phyloP scores from a whole-genome alignment of 768 basidiomycete species.

The Mycena epipterygia region DNA sequence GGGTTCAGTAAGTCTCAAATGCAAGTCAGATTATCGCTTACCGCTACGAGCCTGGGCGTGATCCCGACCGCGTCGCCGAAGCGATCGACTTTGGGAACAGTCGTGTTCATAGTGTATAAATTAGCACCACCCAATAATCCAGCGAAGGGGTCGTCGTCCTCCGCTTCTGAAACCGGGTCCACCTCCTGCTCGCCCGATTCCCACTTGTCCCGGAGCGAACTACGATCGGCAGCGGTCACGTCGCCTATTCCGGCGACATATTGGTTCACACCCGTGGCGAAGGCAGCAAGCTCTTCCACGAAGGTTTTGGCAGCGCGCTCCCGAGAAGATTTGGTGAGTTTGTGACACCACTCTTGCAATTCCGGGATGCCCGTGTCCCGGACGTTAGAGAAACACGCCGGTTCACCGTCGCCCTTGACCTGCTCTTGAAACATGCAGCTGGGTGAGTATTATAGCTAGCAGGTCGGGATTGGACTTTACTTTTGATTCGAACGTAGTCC shows the following conservation, averaged over 20 bases:
- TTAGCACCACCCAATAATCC: constrained; percentile 47
- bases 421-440: constrained; percentile 56
- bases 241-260: constrained; percentile 67
- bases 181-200: constrained; percentile 52
- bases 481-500: constrained; percentile 71
- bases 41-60: constrained; percentile 60
- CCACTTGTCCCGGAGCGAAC: constrained; percentile 64
- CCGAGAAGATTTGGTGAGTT: constrained; percentile 66
- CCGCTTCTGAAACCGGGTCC: constrained; percentile 41
- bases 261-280: constrained; percentile 60
- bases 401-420: constrained; percentile 71
- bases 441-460: background rate
- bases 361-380: constrained; percentile 69
- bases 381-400: constrained; percentile 66
- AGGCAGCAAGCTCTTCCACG: constrained; percentile 61
- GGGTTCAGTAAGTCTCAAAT: background rate
- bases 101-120: constrained; percentile 53
- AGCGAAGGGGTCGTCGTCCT: constrained; percentile 50
- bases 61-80: constrained; percentile 60
- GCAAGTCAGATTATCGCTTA: constrained; percentile 31
- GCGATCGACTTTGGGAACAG: constrained; percentile 56
- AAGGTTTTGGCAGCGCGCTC: constrained; percentile 61
- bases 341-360: constrained; percentile 70
- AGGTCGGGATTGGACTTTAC: constrained; percentile 42
- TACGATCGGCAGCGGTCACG: constrained; percentile 66